Evolutionary conservation across 2,329 filamentous ascomycete genomes (phyloP).

Genomic region (Cordyceps cateniannulata): DNA sequence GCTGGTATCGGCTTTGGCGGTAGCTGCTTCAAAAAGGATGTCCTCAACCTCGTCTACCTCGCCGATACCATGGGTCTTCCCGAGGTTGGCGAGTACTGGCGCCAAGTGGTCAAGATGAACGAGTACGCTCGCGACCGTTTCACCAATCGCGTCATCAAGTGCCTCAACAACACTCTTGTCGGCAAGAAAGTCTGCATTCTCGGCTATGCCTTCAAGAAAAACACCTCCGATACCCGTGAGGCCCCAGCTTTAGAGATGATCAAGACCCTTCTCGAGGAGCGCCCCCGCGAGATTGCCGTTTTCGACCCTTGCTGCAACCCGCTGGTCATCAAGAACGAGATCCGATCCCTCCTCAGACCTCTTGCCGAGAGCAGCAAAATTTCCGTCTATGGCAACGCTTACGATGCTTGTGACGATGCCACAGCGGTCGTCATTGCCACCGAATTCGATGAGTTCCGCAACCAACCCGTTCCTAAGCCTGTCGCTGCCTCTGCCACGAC

Average conservation of each 20-base stretch:
- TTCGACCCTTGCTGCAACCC: slow-evolving; percentile 60
- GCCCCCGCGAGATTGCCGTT: slow-evolving; percentile 56
- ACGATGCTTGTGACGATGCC: background rate
- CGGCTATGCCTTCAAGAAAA: slow-evolving; percentile 75
- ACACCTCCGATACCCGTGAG: slow-evolving; percentile 70
- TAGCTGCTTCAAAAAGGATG: slow-evolving; percentile 77
- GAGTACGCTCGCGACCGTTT: slow-evolving; percentile 68
- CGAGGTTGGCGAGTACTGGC: slow-evolving; percentile 72
- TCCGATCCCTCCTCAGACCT: slow-evolving; percentile 36
- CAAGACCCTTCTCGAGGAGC: slow-evolving; percentile 57
- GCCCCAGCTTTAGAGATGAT: slow-evolving; percentile 63
- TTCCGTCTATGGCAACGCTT: slow-evolving; percentile 31
- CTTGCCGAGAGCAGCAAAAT: slow-evolving; percentile 37
- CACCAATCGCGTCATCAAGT: slow-evolving; percentile 56
- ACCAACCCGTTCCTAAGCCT: slow-evolving; percentile 28
- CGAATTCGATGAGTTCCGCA: slow-evolving; percentile 50
- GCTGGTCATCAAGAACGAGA: slow-evolving; percentile 43
- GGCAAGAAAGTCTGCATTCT: slow-evolving; percentile 67
- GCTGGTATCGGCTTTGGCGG: slow-evolving; percentile 74
- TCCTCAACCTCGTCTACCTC: slow-evolving; percentile 66
- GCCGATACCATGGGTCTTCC: slow-evolving; percentile 62
- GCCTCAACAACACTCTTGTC: slow-evolving; percentile 61
- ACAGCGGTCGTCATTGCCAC: slow-evolving; percentile 35
- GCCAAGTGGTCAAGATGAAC: slow-evolving; percentile 68
- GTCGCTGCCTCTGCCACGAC: slow-evolving; percentile 12